phyloP scores from a whole-genome alignment of 441 rosid species.

The Adansonia rubrostipa region DNA sequence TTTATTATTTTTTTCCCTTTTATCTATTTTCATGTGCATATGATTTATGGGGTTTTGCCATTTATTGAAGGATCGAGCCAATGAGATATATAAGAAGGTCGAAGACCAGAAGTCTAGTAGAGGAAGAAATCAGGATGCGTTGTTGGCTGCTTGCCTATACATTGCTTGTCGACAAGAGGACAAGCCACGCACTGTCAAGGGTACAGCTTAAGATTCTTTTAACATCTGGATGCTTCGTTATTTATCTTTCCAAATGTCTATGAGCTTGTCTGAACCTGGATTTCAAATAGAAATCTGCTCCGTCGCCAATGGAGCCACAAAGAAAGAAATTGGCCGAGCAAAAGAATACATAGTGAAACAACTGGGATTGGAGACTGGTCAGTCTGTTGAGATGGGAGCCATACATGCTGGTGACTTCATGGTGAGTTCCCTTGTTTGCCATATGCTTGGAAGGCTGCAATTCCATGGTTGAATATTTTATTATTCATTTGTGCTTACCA shows the following conservation, averaged over 20 bases:
- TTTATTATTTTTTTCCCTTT: background rate
- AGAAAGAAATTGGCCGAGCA: slow-evolving; percentile 98
- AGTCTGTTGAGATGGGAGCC: slow-evolving; percentile 94
- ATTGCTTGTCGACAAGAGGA: slow-evolving; percentile 98
- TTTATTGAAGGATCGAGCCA: slow-evolving; percentile 82
- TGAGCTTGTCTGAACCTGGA: slow-evolving; percentile 63
- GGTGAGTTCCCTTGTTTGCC: slow-evolving; percentile 46
- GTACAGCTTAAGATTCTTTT: slow-evolving; percentile 68
- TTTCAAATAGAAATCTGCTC: slow-evolving; percentile 92
- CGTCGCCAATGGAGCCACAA: slow-evolving; percentile 95
- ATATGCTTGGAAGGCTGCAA: background rate
- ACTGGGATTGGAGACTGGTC: slow-evolving; percentile 90
- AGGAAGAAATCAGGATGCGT: slow-evolving; percentile 98
- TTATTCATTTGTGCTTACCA: slow-evolving; percentile 22
- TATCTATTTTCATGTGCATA: background rate
- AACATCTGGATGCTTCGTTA: slow-evolving; percentile 60
- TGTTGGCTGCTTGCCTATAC: slow-evolving; percentile 96
- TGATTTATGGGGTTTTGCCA: slow-evolving; percentile 22
- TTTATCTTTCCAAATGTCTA: slow-evolving; percentile 49
- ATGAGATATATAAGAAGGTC: slow-evolving; percentile 94
- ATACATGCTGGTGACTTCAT: slow-evolving; percentile 98
- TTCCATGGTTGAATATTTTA: slow-evolving; percentile 10
- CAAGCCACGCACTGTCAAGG: slow-evolving; percentile 97
- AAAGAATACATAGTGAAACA: slow-evolving; percentile 98
- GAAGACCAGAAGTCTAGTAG: slow-evolving; percentile 99